Percentiles rank a stretch among this genome's conserved stretches.
phyloP scores from a whole-genome alignment of 306 rosid species.

The Castanea mollissima region DNA sequence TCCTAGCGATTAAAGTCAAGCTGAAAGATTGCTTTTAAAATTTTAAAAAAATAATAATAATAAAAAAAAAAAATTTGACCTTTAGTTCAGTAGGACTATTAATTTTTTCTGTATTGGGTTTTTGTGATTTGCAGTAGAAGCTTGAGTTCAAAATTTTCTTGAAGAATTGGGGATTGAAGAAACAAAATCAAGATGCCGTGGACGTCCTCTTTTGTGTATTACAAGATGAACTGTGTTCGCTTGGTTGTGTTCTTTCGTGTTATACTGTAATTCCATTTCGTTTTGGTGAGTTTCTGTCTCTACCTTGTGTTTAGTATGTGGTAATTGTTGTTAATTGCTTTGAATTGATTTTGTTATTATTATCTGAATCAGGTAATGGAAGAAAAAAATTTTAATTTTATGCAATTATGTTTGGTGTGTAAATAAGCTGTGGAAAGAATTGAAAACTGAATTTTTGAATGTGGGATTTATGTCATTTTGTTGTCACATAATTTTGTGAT shows the following conservation, averaged over 20 bases:
- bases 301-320: background rate
- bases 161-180: slow-evolving; percentile 37
- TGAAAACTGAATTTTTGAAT: background rate
- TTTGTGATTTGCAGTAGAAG: slow-evolving; percentile 34
- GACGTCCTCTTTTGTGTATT: slow-evolving; percentile 64
- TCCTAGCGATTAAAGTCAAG: too few species aligned
- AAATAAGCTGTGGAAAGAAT: background rate
- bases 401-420: background rate
- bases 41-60: too few species aligned
- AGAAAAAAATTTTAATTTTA: background rate
- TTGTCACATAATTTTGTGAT: background rate
- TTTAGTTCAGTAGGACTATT: background rate
- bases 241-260: slow-evolving; percentile 92
- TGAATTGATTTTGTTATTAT: background rate
- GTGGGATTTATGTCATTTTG: background rate
- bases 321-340: background rate
- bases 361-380: background rate
- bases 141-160: slow-evolving; percentile 18
- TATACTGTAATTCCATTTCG: slow-evolving; percentile 68
- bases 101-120: background rate
- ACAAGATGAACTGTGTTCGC: slow-evolving; percentile 71
- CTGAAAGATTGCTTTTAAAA: background rate
- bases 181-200: slow-evolving; percentile 79
- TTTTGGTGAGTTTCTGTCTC: slow-evolving; percentile 47
- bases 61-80: too few species aligned